These are phyloP conservation scores for Zea luxurians DNA, from an alignment of 176 grass and related monocot genomes.

Conservation along the genomic window DNA sequence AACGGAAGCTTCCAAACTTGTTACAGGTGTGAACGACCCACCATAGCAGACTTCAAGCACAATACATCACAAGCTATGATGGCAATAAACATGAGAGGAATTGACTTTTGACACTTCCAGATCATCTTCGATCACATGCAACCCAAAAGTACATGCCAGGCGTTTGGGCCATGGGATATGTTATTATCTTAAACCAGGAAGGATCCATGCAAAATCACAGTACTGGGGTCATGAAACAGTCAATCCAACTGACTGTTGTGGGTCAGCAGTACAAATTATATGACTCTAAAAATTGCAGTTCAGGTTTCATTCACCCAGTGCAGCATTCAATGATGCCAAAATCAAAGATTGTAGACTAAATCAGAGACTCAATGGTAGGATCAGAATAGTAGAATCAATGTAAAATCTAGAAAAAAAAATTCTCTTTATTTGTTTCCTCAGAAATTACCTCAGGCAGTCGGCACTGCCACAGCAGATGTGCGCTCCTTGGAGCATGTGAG, in stretches of 20 bases:
- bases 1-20: slow-evolving; percentile 2
- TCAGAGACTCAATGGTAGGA: neutral
- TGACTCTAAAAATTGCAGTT: neutral
- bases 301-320: neutral
- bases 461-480: neutral
- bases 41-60: slow-evolving; percentile 15
- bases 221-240: neutral
- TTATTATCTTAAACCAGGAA: neutral
- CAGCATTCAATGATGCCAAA: neutral
- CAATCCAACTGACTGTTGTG: neutral
- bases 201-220: neutral
- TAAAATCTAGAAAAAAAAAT: neutral
- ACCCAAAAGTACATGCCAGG: neutral
- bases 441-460: neutral
- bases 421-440: neutral
- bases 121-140: neutral
- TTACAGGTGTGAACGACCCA: slow-evolving; percentile 2
- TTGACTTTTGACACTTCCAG: neutral
- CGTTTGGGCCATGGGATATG: neutral
- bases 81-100: neutral
- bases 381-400: neutral
- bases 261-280: neutral
- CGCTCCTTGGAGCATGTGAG: neutral
- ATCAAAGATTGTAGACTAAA: neutral
- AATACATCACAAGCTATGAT: neutral